A percentile compares a stretch with the other conserved stretches of the same genome.
These are phyloP conservation scores for Protea cynaroides DNA, from an alignment of 164 flowering plant genomes.

Conservation along the genomic window DNA sequence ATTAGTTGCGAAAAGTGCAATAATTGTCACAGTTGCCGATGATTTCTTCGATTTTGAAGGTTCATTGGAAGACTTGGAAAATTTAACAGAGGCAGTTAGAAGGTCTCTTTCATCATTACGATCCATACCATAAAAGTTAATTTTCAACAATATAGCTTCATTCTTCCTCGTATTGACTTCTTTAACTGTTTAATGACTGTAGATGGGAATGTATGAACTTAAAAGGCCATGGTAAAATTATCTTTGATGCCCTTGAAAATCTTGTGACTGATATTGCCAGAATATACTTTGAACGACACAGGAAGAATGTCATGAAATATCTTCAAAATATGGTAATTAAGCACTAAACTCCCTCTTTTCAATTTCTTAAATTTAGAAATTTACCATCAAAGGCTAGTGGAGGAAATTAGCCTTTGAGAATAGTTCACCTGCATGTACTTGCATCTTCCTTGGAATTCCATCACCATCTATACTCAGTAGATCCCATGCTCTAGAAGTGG, in stretches of 20 bases:
- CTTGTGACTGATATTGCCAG: constrained; percentile 22
- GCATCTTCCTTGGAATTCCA: too few relatives aligned
- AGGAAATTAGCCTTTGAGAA: too few relatives aligned
- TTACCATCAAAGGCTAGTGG: too few relatives aligned
- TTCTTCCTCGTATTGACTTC: neutral
- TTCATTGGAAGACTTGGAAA: constrained; percentile 18
- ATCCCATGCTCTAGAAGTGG: too few relatives aligned
- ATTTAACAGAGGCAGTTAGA: constrained; percentile 21
- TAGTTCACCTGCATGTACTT: too few relatives aligned
- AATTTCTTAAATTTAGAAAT: too few relatives aligned
- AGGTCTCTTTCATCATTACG: constrained; percentile 11
- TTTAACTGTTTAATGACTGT: neutral
- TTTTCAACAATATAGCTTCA: neutral
- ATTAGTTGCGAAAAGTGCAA: constrained; percentile 19
- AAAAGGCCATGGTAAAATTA: constrained; percentile 24
- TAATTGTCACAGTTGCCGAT: constrained; percentile 26
- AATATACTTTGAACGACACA: constrained; percentile 9
- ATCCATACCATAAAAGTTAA: neutral
- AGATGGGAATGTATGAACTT: constrained; percentile 37
- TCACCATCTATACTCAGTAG: too few relatives aligned
- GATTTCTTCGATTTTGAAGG: constrained; percentile 31
- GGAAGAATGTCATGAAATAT: constrained; percentile 12
- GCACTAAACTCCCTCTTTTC: too few relatives aligned
- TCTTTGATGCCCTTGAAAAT: constrained; percentile 34
- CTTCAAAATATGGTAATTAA: constrained; percentile 19